These are phyloP conservation scores for Agapanthus africanus DNA, from an alignment of 106 monocot species.

Conservation along the genomic window DNA sequence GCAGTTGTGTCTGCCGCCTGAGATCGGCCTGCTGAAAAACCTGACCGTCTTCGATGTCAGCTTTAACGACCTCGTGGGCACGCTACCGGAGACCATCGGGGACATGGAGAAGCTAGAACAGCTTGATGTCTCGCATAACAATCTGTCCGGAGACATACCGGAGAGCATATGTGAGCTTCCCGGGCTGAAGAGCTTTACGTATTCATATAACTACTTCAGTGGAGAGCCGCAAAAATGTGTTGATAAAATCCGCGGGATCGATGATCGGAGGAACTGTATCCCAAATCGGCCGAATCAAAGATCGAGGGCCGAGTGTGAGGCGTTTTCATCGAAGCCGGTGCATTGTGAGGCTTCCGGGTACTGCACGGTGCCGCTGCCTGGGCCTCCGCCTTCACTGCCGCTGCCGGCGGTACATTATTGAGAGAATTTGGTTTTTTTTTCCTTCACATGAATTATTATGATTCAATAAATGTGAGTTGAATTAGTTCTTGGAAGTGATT, in stretches of 20 bases:
- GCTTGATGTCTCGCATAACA: conserved; percentile 65
- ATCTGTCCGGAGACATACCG: conserved; percentile 50
- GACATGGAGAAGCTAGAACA: conserved; percentile 47
- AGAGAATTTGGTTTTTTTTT: no score
- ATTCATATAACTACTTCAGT: conserved; percentile 61
- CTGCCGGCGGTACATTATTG: neutral
- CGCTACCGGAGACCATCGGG: conserved; percentile 53
- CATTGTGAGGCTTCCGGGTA: conserved; percentile 31
- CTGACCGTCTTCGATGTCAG: conserved; percentile 66
- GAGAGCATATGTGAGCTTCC: conserved; percentile 50
- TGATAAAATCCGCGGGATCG: conserved; percentile 14
- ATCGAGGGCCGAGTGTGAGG: conserved; percentile 33
- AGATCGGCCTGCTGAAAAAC: conserved; percentile 44
- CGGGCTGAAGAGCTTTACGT: conserved; percentile 59
- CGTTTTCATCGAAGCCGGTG: conserved; percentile 29
- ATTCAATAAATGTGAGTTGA: no score
- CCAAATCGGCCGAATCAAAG: conserved; percentile 37
- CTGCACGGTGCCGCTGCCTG: conserved; percentile 19
- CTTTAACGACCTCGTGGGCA: conserved; percentile 47
- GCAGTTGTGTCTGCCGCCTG: conserved; percentile 50
- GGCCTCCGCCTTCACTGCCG: conserved; percentile 12
- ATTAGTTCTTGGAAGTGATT: no score
- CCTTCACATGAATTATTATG: no score
- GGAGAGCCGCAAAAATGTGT: conserved; percentile 45
- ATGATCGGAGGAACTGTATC: conserved; percentile 54